Percentiles rank a stretch among this genome's conserved stretches.
Evolutionary conservation across 441 rosid genomes (phyloP).

Genomic region (Cnidoscolus chayamansa): DNA sequence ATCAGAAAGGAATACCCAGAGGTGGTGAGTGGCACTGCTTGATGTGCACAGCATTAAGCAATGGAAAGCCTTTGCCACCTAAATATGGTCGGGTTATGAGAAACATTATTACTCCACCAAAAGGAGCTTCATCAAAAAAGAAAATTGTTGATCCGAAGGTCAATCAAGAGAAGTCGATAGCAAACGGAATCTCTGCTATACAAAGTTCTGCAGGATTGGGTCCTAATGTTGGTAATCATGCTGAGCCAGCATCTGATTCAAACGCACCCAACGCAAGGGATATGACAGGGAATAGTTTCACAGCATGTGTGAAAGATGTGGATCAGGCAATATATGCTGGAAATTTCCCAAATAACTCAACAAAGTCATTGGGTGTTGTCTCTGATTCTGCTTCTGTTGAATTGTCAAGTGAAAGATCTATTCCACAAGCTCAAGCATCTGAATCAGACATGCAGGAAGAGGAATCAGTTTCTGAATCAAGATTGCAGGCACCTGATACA

Average conservation of each 20-base stretch:
- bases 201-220: constrained; percentile 29
- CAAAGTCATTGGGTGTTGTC: constrained; percentile 25
- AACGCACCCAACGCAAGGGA: constrained; percentile 38
- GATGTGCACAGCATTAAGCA: constrained; percentile 64
- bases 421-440: constrained; percentile 32
- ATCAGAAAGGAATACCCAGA: constrained; percentile 68
- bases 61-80: constrained; percentile 90
- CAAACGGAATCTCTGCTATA: constrained; percentile 37
- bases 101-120: constrained; percentile 42
- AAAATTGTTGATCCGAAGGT: constrained; percentile 43
- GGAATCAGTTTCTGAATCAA: constrained; percentile 32
- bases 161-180: constrained; percentile 43
- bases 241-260: constrained; percentile 32
- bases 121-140: constrained; percentile 56
- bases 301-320: constrained; percentile 29
- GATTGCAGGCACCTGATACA: constrained; percentile 29
- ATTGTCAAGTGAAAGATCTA: constrained; percentile 29
- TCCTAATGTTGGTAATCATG: constrained; percentile 28
- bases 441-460: constrained; percentile 36
- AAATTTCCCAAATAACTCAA: constrained; percentile 29
- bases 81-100: constrained; percentile 89
- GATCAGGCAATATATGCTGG: constrained; percentile 32
- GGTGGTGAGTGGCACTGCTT: constrained; percentile 94
- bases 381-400: constrained; percentile 26
- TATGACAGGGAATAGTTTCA: constrained; percentile 27